Base-by-base conservation (phyloP, 2,329 filamentous ascomycete species). In the Capronia epimyces region DNA sequence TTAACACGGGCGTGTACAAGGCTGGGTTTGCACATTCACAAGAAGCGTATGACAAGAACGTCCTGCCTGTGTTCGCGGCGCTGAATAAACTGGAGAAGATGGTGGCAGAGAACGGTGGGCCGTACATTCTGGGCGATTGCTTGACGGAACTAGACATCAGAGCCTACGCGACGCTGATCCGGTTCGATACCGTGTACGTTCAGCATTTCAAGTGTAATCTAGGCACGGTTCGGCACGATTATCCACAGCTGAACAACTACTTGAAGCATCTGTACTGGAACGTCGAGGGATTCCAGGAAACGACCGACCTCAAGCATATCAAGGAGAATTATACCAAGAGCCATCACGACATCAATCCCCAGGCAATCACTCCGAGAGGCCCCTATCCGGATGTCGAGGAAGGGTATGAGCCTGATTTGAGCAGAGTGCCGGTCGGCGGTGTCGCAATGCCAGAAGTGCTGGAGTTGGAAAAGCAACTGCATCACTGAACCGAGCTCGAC, bases 201-300 rank as follows among this genome's bases (percentile, higher is more conserved):
- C 79, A 83, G 68, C 80, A 83, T 65, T 84, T 84, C 70, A 84
- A 83, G 67, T 81, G 78, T 60, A 83, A 84, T 63, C 64, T 84
- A 24, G 78, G 80, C 2, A 82, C 71, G 9, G 75, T 84, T 36
- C 68, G 81, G 4, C 75, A 79, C 60, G 73, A 79, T 49, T 84
- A 84, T 58, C 81, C 81, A 0, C 71, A 77, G 9, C 60, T 83
- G 49, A 72, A 81, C 62, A 79, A 81, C 55, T 84, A 80, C 78
- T 57, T 84, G 56, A 79, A 75, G 65, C 71, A 72, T 27, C 61
- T 82, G 62, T 83, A 82, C 66, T 81, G 76, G 73, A 75, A 77
- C 51, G 70, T 77, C 1, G 43, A 47, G 27, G 78, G 74, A 0
- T 81, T 80, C 54, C 72, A 64, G 50, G 76, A 79, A 58, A 81